Evolutionary conservation across 2,329 filamentous ascomycete genomes (phyloP).

Genomic region (Aspergillus jensenii): DNA sequence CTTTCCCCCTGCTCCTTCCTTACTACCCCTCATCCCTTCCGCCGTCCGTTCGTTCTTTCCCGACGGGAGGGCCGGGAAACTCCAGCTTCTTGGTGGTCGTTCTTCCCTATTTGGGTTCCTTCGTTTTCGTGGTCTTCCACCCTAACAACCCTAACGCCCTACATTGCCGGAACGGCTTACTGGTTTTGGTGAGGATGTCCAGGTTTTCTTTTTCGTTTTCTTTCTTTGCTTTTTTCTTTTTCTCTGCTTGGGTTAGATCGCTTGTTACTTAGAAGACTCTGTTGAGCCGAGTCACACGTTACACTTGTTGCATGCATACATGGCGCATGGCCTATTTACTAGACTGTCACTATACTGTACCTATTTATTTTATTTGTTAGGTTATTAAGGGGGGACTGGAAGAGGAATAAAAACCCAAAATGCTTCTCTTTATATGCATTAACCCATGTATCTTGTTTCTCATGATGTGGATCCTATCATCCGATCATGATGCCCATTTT

Average conservation of each 20-base stretch:
- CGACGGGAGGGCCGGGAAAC: too few relatives aligned
- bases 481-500: background rate
- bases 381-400: background rate
- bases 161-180: too few relatives aligned
- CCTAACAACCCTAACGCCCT: too few relatives aligned
- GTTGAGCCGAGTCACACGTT: background rate
- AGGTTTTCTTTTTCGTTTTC: too few relatives aligned
- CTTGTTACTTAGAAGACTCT: too few relatives aligned
- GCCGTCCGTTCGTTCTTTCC: too few relatives aligned
- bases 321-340: background rate
- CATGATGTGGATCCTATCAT: background rate
- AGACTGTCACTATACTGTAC: background rate
- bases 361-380: background rate
- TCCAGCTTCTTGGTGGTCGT: background rate
- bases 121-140: background rate
- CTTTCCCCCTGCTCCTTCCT: too few relatives aligned
- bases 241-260: too few relatives aligned
- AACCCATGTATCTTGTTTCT: slow-evolving; percentile 4
- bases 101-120: background rate
- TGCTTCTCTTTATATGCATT: slow-evolving; percentile 3
- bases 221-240: too few relatives aligned
- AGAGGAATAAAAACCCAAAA: background rate
- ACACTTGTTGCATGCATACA: background rate
- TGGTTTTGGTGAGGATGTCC: too few relatives aligned
- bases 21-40: too few relatives aligned